phyloP scores from a whole-genome alignment of 768 basidiomycete genomes.

The Pleurotus tuoliensis region DNA sequence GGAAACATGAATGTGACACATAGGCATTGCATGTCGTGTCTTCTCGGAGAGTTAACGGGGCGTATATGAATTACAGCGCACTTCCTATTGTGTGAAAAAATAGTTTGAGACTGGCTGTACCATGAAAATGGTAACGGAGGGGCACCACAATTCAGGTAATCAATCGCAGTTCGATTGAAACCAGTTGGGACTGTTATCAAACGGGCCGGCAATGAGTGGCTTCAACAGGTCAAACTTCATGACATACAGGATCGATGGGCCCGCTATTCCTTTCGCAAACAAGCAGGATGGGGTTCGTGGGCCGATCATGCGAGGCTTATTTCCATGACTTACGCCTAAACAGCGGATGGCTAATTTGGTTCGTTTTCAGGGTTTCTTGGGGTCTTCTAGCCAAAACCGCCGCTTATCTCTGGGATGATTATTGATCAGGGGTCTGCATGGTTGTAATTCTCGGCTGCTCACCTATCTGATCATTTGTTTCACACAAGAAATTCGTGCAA shows the following conservation, averaged over 20 bases:
- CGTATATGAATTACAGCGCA: background rate
- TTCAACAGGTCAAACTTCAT: too few relatives aligned
- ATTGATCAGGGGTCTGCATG: slow-evolving; percentile 3
- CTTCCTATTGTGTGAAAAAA: slow-evolving; percentile 1
- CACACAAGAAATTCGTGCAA: background rate
- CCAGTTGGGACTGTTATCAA: slow-evolving; percentile 3
- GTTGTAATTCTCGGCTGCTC: background rate
- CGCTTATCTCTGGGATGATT: slow-evolving; percentile 9
- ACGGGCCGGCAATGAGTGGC: slow-evolving; percentile 3
- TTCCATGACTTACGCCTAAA: slow-evolving; percentile 4
- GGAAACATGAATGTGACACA: background rate
- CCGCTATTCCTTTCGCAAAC: background rate
- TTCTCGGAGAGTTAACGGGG: slow-evolving; percentile 10
- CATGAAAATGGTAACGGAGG: slow-evolving; percentile 1
- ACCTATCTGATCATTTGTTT: background rate
- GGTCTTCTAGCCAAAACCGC: slow-evolving; percentile 4
- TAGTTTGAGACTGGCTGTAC: background rate
- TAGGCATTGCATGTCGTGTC: background rate
- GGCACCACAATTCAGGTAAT: slow-evolving; percentile 6
- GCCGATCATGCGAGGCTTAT: slow-evolving; percentile 8
- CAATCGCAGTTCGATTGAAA: background rate
- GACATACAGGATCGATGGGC: slow-evolving; percentile 6
- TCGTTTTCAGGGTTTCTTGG: slow-evolving; percentile 1
- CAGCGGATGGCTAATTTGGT: slow-evolving; percentile 5
- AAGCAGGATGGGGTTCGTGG: slow-evolving; percentile 3